Conservation (phyloP, 306 rosid genomes). For the Vigna angularis region DNA sequence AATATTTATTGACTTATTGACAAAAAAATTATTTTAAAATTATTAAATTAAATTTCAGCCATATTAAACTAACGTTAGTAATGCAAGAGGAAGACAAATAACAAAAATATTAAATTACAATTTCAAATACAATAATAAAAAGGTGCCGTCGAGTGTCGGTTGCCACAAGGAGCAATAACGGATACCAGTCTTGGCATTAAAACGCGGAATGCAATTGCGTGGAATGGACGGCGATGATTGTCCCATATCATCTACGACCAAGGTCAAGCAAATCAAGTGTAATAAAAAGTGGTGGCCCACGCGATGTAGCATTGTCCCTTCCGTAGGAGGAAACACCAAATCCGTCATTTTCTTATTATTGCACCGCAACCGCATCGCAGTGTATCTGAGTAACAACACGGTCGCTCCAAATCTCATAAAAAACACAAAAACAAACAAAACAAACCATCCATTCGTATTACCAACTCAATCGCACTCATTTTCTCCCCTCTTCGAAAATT, state of each 20-base stretch:
- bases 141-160: conserved; percentile 49
- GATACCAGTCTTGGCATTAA: neutral
- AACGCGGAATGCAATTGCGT: neutral
- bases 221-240: conserved; percentile 19
- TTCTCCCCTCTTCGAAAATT: neutral
- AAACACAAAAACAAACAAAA: neutral
- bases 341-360: conserved; percentile 29
- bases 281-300: conserved; percentile 35
- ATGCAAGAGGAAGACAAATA: too few relatives aligned
- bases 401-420: neutral
- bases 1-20: too few relatives aligned
- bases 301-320: neutral
- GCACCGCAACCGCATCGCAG: conserved; percentile 1
- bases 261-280: conserved; percentile 32
- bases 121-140: too few relatives aligned
- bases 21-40: too few relatives aligned
- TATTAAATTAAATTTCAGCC: too few relatives aligned
- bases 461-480: conserved; percentile 42
- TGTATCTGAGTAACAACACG: conserved; percentile 43
- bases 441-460: neutral
- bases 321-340: neutral
- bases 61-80: too few relatives aligned
- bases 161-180: neutral
- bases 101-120: too few relatives aligned
- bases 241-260: neutral